These are phyloP conservation scores for Przewalskia tangutica DNA, from an alignment of 257 asterid species.

Conservation along the genomic window DNA sequence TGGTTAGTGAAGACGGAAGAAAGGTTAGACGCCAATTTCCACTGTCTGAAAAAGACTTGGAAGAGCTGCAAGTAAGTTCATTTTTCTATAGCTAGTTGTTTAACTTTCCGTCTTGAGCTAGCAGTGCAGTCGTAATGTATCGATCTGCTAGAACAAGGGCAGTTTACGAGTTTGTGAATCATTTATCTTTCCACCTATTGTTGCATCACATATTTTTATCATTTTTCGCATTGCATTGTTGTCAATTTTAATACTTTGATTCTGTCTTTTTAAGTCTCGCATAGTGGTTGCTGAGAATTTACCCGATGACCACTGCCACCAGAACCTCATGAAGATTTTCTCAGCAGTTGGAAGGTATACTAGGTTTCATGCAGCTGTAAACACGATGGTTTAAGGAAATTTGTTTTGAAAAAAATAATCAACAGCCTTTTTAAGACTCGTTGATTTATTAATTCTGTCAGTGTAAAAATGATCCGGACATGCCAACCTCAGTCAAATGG, in stretches of 20 bases:
- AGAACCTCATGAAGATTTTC: conserved; percentile 81
- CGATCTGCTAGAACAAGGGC: background rate
- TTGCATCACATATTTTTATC: background rate
- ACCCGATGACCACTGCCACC: conserved; percentile 90
- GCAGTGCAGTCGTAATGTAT: background rate
- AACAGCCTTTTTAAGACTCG: background rate
- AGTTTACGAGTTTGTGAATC: background rate
- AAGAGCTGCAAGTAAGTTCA: conserved; percentile 67
- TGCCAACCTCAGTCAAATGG: conserved; percentile 64
- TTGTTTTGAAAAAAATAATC: background rate
- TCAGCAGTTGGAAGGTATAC: conserved; percentile 75
- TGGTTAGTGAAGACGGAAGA: conserved; percentile 79
- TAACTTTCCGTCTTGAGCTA: background rate
- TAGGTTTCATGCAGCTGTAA: background rate
- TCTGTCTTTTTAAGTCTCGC: conserved; percentile 40
- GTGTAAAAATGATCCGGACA: conserved; percentile 83
- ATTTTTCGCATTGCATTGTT: background rate
- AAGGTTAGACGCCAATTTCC: conserved; percentile 63
- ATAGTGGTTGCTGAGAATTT: conserved; percentile 78
- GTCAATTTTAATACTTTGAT: background rate
- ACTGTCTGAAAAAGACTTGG: conserved; percentile 65
- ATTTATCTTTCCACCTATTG: background rate
- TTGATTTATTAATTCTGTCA: conserved; percentile 16
- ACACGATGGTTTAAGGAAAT: background rate
- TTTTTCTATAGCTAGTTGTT: background rate